Evolutionary conservation across 768 basidiomycete genomes (phyloP).

Genomic region (Tylopilus vinaceipallidus): DNA sequence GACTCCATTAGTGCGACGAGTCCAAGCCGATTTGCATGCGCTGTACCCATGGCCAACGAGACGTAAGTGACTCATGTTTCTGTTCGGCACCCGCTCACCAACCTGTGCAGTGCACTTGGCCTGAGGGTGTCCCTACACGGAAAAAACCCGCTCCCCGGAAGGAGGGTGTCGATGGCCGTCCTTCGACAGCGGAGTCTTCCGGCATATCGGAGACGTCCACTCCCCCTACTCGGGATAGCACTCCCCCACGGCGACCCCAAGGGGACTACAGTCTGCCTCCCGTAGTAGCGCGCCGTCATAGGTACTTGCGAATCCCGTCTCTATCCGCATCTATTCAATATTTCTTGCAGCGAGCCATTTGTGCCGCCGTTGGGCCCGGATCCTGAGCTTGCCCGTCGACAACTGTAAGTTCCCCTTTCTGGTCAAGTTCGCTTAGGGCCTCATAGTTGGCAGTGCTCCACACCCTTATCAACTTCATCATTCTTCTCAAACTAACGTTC

Average conservation of each 20-base stretch:
- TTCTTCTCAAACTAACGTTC: slow-evolving; percentile 40
- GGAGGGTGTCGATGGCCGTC: slow-evolving; percentile 59
- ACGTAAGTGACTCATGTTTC: slow-evolving; percentile 45
- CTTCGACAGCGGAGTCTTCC: slow-evolving; percentile 76
- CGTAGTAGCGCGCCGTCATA: slow-evolving; percentile 40
- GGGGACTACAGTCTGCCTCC: slow-evolving; percentile 39
- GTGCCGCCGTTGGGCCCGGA: slow-evolving; percentile 43
- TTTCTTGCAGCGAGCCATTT: slow-evolving; percentile 42
- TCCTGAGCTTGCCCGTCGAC: slow-evolving; percentile 43
- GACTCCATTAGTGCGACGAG: slow-evolving; percentile 74
- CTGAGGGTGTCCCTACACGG: slow-evolving; percentile 69
- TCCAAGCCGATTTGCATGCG: slow-evolving; percentile 84
- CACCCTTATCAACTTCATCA: slow-evolving; percentile 45
- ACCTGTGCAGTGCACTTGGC: slow-evolving; percentile 71
- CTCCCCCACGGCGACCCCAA: slow-evolving; percentile 56
- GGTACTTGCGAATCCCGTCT: slow-evolving; percentile 22
- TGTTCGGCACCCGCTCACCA: slow-evolving; percentile 13
- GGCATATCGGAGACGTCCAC: slow-evolving; percentile 70
- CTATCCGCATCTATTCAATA: slow-evolving; percentile 4
- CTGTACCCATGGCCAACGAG: slow-evolving; percentile 82
- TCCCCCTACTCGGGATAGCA: slow-evolving; percentile 65
- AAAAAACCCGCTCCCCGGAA: slow-evolving; percentile 62
- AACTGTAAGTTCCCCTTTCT: slow-evolving; percentile 40
- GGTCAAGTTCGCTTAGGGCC: slow-evolving; percentile 2
- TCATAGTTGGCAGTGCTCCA: slow-evolving; percentile 35